phyloP scores from a whole-genome alignment of 1,284 basidiomycete species.

The Sutorius eximius region DNA sequence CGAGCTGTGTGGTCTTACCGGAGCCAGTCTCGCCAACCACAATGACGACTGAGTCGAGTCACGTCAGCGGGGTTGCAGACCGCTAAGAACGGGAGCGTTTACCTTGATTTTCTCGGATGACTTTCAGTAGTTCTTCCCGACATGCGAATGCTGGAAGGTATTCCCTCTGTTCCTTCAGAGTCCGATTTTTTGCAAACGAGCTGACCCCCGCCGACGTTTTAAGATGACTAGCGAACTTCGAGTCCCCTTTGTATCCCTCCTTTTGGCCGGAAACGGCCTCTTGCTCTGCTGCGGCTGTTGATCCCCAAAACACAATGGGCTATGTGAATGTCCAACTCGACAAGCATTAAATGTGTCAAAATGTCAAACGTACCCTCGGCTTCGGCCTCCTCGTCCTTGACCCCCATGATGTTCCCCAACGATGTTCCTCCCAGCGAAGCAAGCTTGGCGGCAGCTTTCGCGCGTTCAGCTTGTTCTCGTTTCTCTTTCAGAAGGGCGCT shows the following conservation, averaged over 20 bases:
- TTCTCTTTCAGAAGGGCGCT: slow-evolving; percentile 92
- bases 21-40: slow-evolving; percentile 97
- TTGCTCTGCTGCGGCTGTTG: slow-evolving; percentile 62
- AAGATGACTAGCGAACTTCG: slow-evolving; percentile 93
- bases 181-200: slow-evolving; percentile 79
- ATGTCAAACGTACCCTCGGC: slow-evolving; percentile 66
- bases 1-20: slow-evolving; percentile 91
- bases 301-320: slow-evolving; percentile 36
- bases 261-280: slow-evolving; percentile 61
- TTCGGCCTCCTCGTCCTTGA: slow-evolving; percentile 91
- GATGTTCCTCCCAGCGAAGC: slow-evolving; percentile 91
- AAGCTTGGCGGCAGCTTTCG: slow-evolving; percentile 93
- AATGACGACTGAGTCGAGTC: slow-evolving; percentile 64
- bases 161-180: slow-evolving; percentile 93
- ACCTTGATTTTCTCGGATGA: slow-evolving; percentile 96
- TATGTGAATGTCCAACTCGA: slow-evolving; percentile 78
- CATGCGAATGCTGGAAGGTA: slow-evolving; percentile 98
- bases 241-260: slow-evolving; percentile 88
- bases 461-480: slow-evolving; percentile 92
- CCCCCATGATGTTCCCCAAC: slow-evolving; percentile 96
- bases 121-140: slow-evolving; percentile 88
- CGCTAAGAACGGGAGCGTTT: not conserved
- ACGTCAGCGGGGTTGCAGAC: not conserved
- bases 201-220: slow-evolving; percentile 79
- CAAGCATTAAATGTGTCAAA: slow-evolving; percentile 23